These are phyloP conservation scores for Diaporthe vexans DNA, from an alignment of 2,329 filamentous ascomycete genomes.

Conservation along the genomic window DNA sequence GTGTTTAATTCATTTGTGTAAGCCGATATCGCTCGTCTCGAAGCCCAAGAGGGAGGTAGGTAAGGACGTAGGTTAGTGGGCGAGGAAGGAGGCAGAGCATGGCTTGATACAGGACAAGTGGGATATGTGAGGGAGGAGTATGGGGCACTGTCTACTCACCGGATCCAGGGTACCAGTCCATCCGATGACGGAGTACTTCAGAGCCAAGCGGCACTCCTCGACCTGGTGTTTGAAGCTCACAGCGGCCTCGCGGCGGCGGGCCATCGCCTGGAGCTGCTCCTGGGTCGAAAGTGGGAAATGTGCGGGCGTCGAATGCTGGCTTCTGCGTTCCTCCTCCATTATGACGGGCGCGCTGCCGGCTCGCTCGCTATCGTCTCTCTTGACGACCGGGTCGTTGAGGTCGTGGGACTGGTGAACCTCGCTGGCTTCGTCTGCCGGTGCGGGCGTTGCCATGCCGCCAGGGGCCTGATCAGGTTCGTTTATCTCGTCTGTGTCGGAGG, in stretches of 20 bases:
- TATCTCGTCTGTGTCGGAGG: too few relatives aligned
- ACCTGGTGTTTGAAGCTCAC: slow-evolving; percentile 25
- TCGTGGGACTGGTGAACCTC: too few relatives aligned
- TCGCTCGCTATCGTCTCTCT: not conserved
- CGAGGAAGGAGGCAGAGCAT: too few relatives aligned
- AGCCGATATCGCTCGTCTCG: not conserved
- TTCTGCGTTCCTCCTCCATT: not conserved
- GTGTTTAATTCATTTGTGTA: not conserved
- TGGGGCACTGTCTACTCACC: not conserved
- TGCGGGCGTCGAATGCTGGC: not conserved
- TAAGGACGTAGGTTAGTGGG: too few relatives aligned
- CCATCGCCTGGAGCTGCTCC: slow-evolving; percentile 27
- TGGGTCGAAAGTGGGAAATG: not conserved
- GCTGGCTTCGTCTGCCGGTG: not conserved
- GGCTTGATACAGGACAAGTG: not conserved
- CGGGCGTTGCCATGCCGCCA: not conserved
- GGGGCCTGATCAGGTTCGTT: too few relatives aligned
- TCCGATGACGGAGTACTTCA: slow-evolving; percentile 34
- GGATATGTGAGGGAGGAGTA: too few relatives aligned
- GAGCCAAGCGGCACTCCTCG: slow-evolving; percentile 33
- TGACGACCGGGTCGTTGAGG: not conserved
- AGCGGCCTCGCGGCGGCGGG: slow-evolving; percentile 22
- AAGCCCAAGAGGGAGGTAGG: not conserved
- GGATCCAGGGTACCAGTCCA: slow-evolving; percentile 35
- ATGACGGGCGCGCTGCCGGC: too few relatives aligned